Percentiles rank a stretch among this genome's conserved stretches.
These are phyloP conservation scores for Colletotrichum incanum DNA, from an alignment of 2,329 filamentous ascomycete species.

Conservation along the genomic window DNA sequence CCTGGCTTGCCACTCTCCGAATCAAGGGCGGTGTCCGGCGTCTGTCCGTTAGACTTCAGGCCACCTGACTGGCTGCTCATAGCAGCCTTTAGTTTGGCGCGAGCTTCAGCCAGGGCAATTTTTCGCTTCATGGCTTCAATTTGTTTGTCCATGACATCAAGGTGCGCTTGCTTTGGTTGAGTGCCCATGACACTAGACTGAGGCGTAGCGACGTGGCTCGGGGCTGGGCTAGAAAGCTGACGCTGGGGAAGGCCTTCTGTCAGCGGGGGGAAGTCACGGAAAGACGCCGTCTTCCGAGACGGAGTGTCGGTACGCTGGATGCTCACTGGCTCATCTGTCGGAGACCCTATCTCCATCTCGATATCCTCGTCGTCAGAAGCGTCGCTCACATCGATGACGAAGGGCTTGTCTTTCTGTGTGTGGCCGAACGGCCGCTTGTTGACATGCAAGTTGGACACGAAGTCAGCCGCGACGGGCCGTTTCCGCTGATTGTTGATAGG, in stretches of 20 bases:
- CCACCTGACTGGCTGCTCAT: slow-evolving; percentile 30
- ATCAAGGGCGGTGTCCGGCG: slow-evolving; percentile 33
- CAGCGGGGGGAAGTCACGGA: slow-evolving; percentile 63
- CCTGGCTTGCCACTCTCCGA: slow-evolving; percentile 40
- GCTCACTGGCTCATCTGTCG: slow-evolving; percentile 58
- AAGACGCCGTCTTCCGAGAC: slow-evolving; percentile 54
- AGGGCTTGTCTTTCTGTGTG: slow-evolving; percentile 70
- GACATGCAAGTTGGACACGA: slow-evolving; percentile 69
- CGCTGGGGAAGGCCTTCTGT: slow-evolving; percentile 58
- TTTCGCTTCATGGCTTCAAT: slow-evolving; percentile 74
- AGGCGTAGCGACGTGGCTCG: slow-evolving; percentile 54
- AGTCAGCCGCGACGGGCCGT: slow-evolving; percentile 76
- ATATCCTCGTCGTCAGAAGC: slow-evolving; percentile 73
- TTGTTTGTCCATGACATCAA: slow-evolving; percentile 68
- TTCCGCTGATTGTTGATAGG: slow-evolving; percentile 53
- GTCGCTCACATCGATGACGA: slow-evolving; percentile 91
- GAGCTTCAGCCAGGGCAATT: slow-evolving; percentile 73
- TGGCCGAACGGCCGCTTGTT: slow-evolving; percentile 76
- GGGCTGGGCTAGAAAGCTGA: slow-evolving; percentile 58
- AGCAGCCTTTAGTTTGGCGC: slow-evolving; percentile 60
- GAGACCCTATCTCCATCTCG: slow-evolving; percentile 78
- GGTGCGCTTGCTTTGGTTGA: slow-evolving; percentile 55
- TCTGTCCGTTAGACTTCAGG: slow-evolving; percentile 32
- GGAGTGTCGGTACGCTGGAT: slow-evolving; percentile 51
- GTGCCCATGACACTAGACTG: slow-evolving; percentile 53